Conservation (phyloP, 164 flowering plant genomes). For the Kalanchoe fedtschenkoi region DNA sequence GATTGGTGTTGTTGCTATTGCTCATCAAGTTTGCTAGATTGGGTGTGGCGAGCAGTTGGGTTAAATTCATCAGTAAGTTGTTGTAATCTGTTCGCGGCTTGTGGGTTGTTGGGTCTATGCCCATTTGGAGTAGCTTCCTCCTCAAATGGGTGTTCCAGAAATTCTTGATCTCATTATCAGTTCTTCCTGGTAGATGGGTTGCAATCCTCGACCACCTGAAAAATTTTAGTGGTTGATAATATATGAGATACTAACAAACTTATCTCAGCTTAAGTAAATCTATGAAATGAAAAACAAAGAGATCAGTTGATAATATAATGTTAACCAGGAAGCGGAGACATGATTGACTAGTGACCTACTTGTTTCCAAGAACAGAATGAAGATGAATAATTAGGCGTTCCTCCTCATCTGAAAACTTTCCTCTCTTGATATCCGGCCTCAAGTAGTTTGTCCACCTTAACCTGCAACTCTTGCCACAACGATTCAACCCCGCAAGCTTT, state of each 20-base stretch:
- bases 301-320: not conserved
- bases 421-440: conserved; percentile 55
- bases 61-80: conserved; percentile 24
- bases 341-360: conserved; percentile 21
- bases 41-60: conserved; percentile 24
- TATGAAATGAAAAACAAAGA: not conserved
- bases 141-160: conserved; percentile 63
- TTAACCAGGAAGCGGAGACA: not conserved
- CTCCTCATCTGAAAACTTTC: conserved; percentile 48
- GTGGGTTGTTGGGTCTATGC: conserved; percentile 62
- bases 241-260: not conserved
- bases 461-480: conserved; percentile 70
- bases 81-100: conserved; percentile 45
- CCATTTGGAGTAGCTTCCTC: conserved; percentile 53
- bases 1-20: not conserved
- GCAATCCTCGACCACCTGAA: conserved; percentile 74
- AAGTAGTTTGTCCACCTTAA: conserved; percentile 52
- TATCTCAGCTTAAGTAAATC: not conserved
- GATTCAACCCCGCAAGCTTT: conserved; percentile 46
- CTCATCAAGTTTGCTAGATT: conserved; percentile 1
- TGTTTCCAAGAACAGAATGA: conserved; percentile 62
- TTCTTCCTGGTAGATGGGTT: conserved; percentile 55
- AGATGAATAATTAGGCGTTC: conserved; percentile 44
- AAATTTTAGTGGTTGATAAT: not conserved
- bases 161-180: conserved; percentile 69